These are phyloP conservation scores for Akebia trifoliata DNA, from an alignment of 164 flowering plant species.

Conservation along the genomic window DNA sequence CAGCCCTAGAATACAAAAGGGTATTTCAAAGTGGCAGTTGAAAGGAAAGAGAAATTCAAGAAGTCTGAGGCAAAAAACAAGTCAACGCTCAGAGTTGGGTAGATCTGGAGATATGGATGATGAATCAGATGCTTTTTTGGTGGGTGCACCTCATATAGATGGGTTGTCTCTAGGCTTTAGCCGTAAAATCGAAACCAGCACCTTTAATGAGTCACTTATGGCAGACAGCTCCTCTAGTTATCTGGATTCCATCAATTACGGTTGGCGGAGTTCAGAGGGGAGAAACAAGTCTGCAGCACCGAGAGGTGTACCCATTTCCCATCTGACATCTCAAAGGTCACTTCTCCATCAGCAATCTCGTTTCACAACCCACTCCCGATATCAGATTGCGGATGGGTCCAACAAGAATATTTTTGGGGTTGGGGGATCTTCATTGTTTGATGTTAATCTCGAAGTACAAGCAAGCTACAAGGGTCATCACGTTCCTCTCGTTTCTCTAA, in stretches of 20 bases:
- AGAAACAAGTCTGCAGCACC: slow-evolving; percentile 1
- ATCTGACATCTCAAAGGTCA: slow-evolving; percentile 28
- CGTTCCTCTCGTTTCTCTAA: slow-evolving; percentile 76
- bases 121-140: slow-evolving; percentile 26
- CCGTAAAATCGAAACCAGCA: slow-evolving; percentile 18
- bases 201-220: slow-evolving; percentile 12
- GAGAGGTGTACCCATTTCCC: slow-evolving; percentile 17
- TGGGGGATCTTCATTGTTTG: slow-evolving; percentile 33
- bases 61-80: slow-evolving; percentile 24
- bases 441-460: slow-evolving; percentile 58
- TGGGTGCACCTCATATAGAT: slow-evolving; percentile 24
- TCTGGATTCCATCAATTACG: slow-evolving; percentile 8
- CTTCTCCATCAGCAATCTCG: slow-evolving; percentile 49
- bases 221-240: slow-evolving; percentile 15
- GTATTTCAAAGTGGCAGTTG: slow-evolving; percentile 62
- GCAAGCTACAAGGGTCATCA: slow-evolving; percentile 48
- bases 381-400: slow-evolving; percentile 31
- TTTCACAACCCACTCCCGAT: slow-evolving; percentile 34
- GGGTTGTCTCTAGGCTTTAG: slow-evolving; percentile 21
- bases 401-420: slow-evolving; percentile 13
- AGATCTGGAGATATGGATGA: slow-evolving; percentile 26
- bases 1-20: slow-evolving; percentile 35
- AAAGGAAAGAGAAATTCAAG: slow-evolving; percentile 76
- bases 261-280: neutral
- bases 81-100: slow-evolving; percentile 24